Conservation (phyloP, 1,139 yeast species). For the Kurtzmaniella quercitrusa region DNA sequence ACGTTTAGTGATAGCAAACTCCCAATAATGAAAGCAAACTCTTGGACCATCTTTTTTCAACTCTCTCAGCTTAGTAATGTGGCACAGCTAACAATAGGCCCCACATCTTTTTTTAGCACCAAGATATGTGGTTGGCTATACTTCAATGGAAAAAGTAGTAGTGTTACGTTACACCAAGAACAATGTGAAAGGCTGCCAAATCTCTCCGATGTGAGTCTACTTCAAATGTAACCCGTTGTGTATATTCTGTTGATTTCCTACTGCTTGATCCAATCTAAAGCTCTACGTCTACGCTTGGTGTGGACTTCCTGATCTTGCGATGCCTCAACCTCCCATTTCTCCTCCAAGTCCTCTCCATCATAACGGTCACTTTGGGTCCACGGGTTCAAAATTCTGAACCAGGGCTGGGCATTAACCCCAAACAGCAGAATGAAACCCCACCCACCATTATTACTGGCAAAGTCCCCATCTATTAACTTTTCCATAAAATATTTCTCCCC, state of each 20-base stretch:
- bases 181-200: too few species aligned
- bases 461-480: constrained; percentile 48
- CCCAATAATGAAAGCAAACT: too few species aligned
- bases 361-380: constrained; percentile 46
- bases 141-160: too few species aligned
- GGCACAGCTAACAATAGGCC: too few species aligned
- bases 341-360: constrained; percentile 34
- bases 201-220: too few species aligned
- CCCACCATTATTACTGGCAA: constrained; percentile 53
- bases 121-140: too few species aligned
- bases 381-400: constrained; percentile 53
- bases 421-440: constrained; percentile 54
- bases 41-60: too few species aligned
- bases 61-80: too few species aligned
- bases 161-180: too few species aligned
- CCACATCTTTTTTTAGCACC: too few species aligned
- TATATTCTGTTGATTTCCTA: background rate
- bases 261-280: background rate
- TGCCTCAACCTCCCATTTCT: constrained; percentile 13
- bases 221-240: too few species aligned
- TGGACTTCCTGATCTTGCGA: background rate
- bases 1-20: too few species aligned
- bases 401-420: constrained; percentile 54
- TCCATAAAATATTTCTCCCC: constrained; percentile 51
- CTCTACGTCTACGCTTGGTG: background rate